A percentile compares a stretch with the other conserved stretches of the same genome.
Conservation (phyloP, 345 rosid genomes). For the Trapa bicornis region DNA sequence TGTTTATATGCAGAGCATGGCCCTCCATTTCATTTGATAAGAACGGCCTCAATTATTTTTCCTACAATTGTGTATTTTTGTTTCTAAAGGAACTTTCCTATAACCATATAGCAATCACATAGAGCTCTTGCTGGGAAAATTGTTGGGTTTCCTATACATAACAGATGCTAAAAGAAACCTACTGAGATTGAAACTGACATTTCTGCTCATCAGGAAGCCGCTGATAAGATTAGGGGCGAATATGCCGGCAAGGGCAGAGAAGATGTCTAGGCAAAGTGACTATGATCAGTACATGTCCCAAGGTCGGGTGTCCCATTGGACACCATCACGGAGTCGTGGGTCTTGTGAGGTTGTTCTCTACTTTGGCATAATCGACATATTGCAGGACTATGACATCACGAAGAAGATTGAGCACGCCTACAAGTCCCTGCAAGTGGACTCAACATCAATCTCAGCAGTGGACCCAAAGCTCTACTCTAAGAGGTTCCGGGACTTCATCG, state of each 20-base stretch:
- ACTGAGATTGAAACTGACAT: background rate
- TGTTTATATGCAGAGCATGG: background rate
- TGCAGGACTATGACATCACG: slow-evolving; percentile 88
- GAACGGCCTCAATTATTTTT: background rate
- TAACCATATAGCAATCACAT: background rate
- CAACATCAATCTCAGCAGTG: slow-evolving; percentile 85
- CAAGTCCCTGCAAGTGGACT: slow-evolving; percentile 79
- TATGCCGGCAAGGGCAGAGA: slow-evolving; percentile 94
- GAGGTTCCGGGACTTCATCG: slow-evolving; percentile 21
- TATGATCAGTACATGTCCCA: slow-evolving; percentile 55
- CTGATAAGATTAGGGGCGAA: slow-evolving; percentile 87
- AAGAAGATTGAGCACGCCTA: slow-evolving; percentile 94
- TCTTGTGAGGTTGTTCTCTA: slow-evolving; percentile 72
- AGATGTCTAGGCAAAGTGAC: slow-evolving; percentile 66
- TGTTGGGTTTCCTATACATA: too few relatives aligned
- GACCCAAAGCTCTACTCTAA: slow-evolving; percentile 81
- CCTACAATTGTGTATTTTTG: background rate
- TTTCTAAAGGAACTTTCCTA: background rate
- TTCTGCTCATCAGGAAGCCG: slow-evolving; percentile 47
- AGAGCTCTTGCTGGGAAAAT: too few relatives aligned
- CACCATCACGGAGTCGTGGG: slow-evolving; percentile 47
- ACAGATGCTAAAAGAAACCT: background rate
- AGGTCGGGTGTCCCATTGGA: slow-evolving; percentile 13
- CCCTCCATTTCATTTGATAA: background rate
- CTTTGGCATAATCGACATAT: slow-evolving; percentile 84